Conservation (phyloP, 176 grass and related monocot genomes). For the Avena eriantha region DNA sequence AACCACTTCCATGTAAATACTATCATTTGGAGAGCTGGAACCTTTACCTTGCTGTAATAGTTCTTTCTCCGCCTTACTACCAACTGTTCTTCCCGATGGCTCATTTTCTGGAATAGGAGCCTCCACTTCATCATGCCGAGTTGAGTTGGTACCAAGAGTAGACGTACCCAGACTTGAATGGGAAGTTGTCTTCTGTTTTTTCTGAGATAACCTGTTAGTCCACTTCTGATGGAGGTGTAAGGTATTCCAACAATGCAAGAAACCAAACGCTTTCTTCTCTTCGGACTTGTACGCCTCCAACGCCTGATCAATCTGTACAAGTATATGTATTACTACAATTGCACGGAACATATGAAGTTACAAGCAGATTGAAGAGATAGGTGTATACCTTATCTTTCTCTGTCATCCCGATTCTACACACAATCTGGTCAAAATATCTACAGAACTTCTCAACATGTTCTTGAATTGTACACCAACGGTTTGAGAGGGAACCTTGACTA, state of each 20-base stretch:
- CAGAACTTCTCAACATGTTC: slow-evolving; percentile 24
- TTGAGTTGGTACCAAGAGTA: slow-evolving; percentile 5
- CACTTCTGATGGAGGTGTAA: slow-evolving; percentile 19
- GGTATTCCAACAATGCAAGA: slow-evolving; percentile 29
- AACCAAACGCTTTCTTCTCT: not conserved
- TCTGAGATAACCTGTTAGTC: slow-evolving; percentile 6
- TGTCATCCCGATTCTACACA: not conserved
- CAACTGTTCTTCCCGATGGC: slow-evolving; percentile 2
- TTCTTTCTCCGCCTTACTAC: not conserved
- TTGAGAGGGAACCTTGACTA: slow-evolving; percentile 10
- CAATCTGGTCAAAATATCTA: not conserved
- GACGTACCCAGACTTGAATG: not conserved
- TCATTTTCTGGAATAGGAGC: slow-evolving; percentile 13
- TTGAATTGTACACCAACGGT: slow-evolving; percentile 24
- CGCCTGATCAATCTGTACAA: slow-evolving; percentile 30
- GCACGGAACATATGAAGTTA: not conserved
- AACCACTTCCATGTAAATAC: slow-evolving; percentile 8
- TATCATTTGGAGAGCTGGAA: slow-evolving; percentile 1
- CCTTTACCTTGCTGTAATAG: not conserved
- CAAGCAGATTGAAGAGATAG: slow-evolving; percentile 7
- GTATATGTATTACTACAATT: not conserved
- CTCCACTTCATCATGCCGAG: not conserved
- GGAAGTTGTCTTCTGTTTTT: slow-evolving; percentile 6
- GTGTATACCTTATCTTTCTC: slow-evolving; percentile 28
- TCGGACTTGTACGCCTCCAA: slow-evolving; percentile 26